Percentiles rank a stretch among this genome's conserved stretches.
Evolutionary conservation across 2,329 filamentous ascomycete genomes (phyloP).

Genomic region (Paracorniculantispora psalliotae): DNA sequence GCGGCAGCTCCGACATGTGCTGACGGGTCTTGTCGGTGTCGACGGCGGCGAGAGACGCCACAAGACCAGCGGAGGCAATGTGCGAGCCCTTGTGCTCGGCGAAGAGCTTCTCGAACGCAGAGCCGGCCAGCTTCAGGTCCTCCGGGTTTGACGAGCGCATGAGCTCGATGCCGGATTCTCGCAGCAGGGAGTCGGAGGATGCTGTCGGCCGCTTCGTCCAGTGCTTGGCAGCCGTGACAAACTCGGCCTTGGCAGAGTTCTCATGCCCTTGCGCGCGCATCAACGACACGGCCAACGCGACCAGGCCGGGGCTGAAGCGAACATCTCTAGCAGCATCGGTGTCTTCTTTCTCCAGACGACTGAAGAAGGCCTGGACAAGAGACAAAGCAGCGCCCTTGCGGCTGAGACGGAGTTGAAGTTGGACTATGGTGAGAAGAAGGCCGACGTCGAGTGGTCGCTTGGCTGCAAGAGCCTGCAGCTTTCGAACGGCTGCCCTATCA

Average conservation of each 20-base stretch:
- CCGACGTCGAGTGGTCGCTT: constrained; percentile 76
- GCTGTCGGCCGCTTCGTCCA: constrained; percentile 60
- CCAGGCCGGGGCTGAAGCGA: constrained; percentile 77
- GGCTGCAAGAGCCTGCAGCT: constrained; percentile 64
- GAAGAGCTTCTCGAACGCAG: constrained; percentile 73
- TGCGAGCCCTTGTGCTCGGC: constrained; percentile 61
- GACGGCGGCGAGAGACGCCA: constrained; percentile 70
- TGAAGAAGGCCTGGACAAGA: constrained; percentile 72
- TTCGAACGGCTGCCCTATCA: constrained; percentile 63
- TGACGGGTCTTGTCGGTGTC: constrained; percentile 52
- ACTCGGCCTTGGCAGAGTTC: constrained; percentile 63
- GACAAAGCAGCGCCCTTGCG: constrained; percentile 69
- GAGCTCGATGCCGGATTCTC: constrained; percentile 77
- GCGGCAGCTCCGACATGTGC: constrained; percentile 53
- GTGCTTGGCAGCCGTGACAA: constrained; percentile 73
- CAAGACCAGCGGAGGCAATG: constrained; percentile 72
- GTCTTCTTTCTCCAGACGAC: constrained; percentile 60
- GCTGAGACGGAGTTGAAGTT: constrained; percentile 69
- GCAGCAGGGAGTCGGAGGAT: constrained; percentile 59
- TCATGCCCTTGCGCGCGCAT: constrained; percentile 73
- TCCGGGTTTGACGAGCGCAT: constrained; percentile 66
- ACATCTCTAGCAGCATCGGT: constrained; percentile 57
- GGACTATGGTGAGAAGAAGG: constrained; percentile 71
- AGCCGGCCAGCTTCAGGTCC: constrained; percentile 65
- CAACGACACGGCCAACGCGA: constrained; percentile 73